A percentile compares a stretch with the other conserved stretches of the same genome.
Evolutionary conservation across 129 eudicot species (phyloP).

Genomic region (sunflower (Helianthus annuus)): DNA sequence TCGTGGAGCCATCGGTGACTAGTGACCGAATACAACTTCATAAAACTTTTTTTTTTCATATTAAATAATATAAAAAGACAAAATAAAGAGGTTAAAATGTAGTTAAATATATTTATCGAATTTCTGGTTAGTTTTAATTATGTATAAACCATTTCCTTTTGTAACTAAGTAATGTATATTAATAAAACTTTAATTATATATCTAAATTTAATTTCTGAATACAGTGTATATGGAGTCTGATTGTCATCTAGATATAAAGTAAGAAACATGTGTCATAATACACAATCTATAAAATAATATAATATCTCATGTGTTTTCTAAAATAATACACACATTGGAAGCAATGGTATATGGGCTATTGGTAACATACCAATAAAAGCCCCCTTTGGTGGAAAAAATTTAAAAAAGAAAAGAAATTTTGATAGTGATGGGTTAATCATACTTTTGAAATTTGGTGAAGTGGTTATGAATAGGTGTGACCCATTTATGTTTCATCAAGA

Average conservation of each 20-base stretch:
- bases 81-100: not conserved
- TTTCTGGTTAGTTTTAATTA: not conserved
- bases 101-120: not conserved
- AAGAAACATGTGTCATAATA: slow-evolving; percentile 30
- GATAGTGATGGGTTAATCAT: slow-evolving; percentile 42
- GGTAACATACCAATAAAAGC: slow-evolving; percentile 27
- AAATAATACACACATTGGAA: slow-evolving; percentile 4
- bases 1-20: too few species aligned
- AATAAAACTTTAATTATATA: slow-evolving; percentile 10
- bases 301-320: not conserved
- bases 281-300: slow-evolving; percentile 11
- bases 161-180: not conserved
- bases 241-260: slow-evolving; percentile 25
- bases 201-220: slow-evolving; percentile 3
- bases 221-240: slow-evolving; percentile 25
- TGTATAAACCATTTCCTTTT: not conserved
- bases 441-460: slow-evolving; percentile 44
- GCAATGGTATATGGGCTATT: not conserved
- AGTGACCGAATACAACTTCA: too few species aligned
- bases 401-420: not conserved
- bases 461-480: slow-evolving; percentile 37
- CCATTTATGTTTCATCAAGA: slow-evolving; percentile 27
- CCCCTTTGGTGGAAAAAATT: slow-evolving; percentile 26
- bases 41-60: too few species aligned
- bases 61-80: not conserved